Percentiles rank a stretch among this genome's conserved stretches.
Conservation (phyloP, 352 stramenopile genomes). For the Proteromonas lacertae region DNA sequence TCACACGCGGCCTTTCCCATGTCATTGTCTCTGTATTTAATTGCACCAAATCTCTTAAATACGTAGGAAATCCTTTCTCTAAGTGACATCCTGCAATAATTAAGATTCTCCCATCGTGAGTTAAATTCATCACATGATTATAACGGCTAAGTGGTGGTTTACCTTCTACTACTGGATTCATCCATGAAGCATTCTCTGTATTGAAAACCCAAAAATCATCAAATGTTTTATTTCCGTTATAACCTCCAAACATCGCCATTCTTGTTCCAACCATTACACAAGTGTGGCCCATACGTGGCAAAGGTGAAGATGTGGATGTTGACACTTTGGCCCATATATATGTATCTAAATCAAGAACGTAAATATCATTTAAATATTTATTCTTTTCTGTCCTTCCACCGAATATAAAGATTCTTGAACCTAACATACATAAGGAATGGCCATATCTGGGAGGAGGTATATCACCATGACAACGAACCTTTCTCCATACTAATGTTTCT, state of each 20-base stretch:
- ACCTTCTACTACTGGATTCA: constrained; percentile 20
- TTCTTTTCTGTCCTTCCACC: constrained; percentile 31
- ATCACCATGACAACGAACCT: constrained; percentile 18
- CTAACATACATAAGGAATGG: constrained; percentile 33
- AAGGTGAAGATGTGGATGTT: constrained; percentile 31
- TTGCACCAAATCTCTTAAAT: constrained; percentile 54
- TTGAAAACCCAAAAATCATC: constrained; percentile 74
- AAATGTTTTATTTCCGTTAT: constrained; percentile 16
- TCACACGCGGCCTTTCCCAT: constrained; percentile 29
- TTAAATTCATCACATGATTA: constrained; percentile 30
- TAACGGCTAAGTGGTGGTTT: constrained; percentile 14
- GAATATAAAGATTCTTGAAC: constrained; percentile 36
- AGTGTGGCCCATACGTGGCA: constrained; percentile 23
- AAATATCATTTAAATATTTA: constrained; percentile 32
- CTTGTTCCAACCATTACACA: constrained; percentile 21
- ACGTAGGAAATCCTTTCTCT: constrained; percentile 20
- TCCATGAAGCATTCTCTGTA: constrained; percentile 55
- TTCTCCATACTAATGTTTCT: constrained; percentile 25
- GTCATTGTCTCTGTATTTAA: constrained; percentile 38
- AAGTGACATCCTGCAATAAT: constrained; percentile 27
- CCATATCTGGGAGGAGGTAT: constrained; percentile 31
- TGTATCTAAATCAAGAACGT: constrained; percentile 33
- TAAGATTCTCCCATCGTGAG: constrained; percentile 15
- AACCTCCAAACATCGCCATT: constrained; percentile 41
- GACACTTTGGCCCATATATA: constrained; percentile 41